Evolutionary conservation across 2,329 filamentous ascomycete species (phyloP), one percentile per base, ranked within the genome.

Genomic region (Aspergillus sclerotialis): DNA sequence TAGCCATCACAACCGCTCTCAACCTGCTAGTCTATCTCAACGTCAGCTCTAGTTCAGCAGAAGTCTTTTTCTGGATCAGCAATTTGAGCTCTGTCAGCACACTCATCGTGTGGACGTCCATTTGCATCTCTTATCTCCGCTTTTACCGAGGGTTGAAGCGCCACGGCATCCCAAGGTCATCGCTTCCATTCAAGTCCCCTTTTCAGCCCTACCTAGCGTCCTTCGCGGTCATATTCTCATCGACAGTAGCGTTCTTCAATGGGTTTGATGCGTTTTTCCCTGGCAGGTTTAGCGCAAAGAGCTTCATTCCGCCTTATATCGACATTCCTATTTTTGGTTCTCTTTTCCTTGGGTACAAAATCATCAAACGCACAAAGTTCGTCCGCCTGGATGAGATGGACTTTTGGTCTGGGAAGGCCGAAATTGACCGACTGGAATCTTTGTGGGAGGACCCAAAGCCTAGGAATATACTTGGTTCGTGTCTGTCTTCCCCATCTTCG

Each of bases 61-160:
- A 80, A 81, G 70, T 73, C 56, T 48, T 63, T 52, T 24, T 10
- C 34, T 31, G 23, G 5, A 4, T 7, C 37, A 72, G 69, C 38
- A 71, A 82, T 29, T 76, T 82, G 36, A 78, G 78, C 8, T 78
- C 82, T 0, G 80, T 77, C 0, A 82, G 81, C 52, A 78, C 82
- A 56, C 60, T 82, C 4, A 75, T 75, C 32, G n/a, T n/a, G n/a
- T 82, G 79, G 78, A 55, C 61, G 44, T 68, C 74, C 36, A 83
- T 82, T 38, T 72, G 76, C 5, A 64, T 82, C 35, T 72, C 78
- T 1, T 81, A 76, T 0, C 59, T 82, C n/a, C 75, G 79, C 16
- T 82, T 82, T n/a, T n/a, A n/a, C 63, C 75, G 79, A 16, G 58
- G 65, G 3, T 79, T 66, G 4, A 59, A 82, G 35, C 63, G 65